Base-by-base conservation (phyloP, 108 stramenopile species). In the Pseudonitzschia pungens region DNA sequence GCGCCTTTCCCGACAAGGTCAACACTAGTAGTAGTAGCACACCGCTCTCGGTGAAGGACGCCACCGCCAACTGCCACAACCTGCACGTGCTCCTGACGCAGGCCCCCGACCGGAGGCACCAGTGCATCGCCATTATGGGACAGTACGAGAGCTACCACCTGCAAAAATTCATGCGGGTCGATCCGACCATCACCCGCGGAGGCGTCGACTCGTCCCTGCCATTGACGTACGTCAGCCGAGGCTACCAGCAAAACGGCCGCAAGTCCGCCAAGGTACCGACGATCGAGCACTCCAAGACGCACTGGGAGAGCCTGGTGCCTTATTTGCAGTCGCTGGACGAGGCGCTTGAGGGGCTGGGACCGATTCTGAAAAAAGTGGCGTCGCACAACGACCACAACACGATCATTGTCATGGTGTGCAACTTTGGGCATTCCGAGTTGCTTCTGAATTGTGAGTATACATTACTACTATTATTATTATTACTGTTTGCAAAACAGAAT, bases 121-220 rank as follows among this genome's bases (percentile, higher is more conserved):
- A 90, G 66, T 95, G 93, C 52, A 75, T 73, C 43, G 93, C 88
- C 21, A 69, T 95, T 6, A 75, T 95, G 33, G 85, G 86, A n/a
- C 86, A 92, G 62, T 95, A 86, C 42, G 89, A 91, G 78, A 82
- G 83, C 36, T 95, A 78, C 76, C 86, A 92, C 69, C 68, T 95
- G 12, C 89, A 92, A 73, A 82, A 90, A 66, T 90, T 66, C 54
- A 77, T 94, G 86, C 59, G 93, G 40, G 36, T 22, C 12, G 45
- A 48, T 18, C 5, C 14, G 18, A 29, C 8, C 42, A 24, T 14
- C 62, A 27, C 21, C 10, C 26, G 15, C 45, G 55, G 58, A 10
- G 65, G 55, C 21, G 29, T 86, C 1, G 64, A 87, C 31, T 10
- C 24, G 12, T 21, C 67, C 0, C 12, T 69, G 3, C 89, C 87